Percentiles rank a stretch among this genome's conserved stretches.
Conservation (phyloP, 2,329 filamentous ascomycete genomes). For the Pyrenophora graminea region DNA sequence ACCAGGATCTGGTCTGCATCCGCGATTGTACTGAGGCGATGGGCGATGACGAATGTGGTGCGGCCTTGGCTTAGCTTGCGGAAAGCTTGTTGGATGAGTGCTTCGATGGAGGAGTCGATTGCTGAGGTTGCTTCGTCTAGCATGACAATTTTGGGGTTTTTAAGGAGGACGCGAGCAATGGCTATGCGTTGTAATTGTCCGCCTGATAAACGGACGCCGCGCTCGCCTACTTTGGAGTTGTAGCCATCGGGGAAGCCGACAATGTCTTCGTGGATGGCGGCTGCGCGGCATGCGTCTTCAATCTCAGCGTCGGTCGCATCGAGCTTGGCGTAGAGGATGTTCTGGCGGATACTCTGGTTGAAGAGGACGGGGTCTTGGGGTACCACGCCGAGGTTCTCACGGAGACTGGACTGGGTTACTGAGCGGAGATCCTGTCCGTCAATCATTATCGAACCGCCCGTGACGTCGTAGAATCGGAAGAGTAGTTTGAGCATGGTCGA, state of each 20-base stretch:
- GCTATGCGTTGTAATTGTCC: slow-evolving; percentile 70
- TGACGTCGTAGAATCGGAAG: slow-evolving; percentile 64
- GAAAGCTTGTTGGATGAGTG: slow-evolving; percentile 67
- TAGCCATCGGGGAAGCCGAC: slow-evolving; percentile 56
- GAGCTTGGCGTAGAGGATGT: slow-evolving; percentile 65
- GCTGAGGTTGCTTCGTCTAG: slow-evolving; percentile 88
- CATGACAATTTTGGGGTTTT: slow-evolving; percentile 78
- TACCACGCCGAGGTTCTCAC: slow-evolving; percentile 64
- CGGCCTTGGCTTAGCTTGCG: slow-evolving; percentile 62
- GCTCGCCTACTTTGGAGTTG: slow-evolving; percentile 47
- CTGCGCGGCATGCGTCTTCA: slow-evolving; percentile 63
- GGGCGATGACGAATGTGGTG: slow-evolving; percentile 71
- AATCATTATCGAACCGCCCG: slow-evolving; percentile 58
- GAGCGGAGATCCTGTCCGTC: slow-evolving; percentile 65
- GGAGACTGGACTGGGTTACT: slow-evolving; percentile 62
- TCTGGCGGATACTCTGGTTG: slow-evolving; percentile 67
- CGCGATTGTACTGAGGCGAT: slow-evolving; percentile 83
- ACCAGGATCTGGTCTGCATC: slow-evolving; percentile 85
- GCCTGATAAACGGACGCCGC: slow-evolving; percentile 59
- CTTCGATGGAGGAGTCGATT: slow-evolving; percentile 75
- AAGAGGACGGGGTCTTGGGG: slow-evolving; percentile 69
- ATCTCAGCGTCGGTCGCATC: slow-evolving; percentile 66
- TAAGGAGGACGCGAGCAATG: slow-evolving; percentile 75
- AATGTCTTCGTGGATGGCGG: slow-evolving; percentile 68
- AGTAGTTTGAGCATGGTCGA: slow-evolving; percentile 66